These are phyloP conservation scores for Pilobolus umbonatus DNA, from an alignment of 192 early-diverging fungal genomes.

Conservation along the genomic window DNA sequence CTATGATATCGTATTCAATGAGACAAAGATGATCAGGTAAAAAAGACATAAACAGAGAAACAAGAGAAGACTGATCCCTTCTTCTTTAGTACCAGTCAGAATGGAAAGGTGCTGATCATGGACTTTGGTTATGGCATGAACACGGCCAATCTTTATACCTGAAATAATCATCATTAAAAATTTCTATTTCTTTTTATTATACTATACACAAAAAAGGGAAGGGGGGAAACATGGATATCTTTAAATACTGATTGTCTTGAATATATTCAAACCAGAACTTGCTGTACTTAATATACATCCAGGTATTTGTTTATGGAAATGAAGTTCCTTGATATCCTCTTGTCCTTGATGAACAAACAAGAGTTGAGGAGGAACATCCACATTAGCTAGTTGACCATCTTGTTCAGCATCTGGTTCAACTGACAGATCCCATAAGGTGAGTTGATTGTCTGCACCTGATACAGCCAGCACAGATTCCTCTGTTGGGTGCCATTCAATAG, in stretches of 20 bases:
- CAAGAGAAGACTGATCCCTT: not conserved
- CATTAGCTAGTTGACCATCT: slow-evolving; percentile 45
- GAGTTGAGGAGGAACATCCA: slow-evolving; percentile 90
- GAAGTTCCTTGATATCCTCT: slow-evolving; percentile 89
- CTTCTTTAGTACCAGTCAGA: slow-evolving; percentile 36
- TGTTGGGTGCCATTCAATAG: slow-evolving; percentile 94
- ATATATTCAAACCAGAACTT: slow-evolving; percentile 88
- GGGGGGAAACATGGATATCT: not conserved
- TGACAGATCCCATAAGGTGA: slow-evolving; percentile 97
- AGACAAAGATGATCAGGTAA: slow-evolving; percentile 74
- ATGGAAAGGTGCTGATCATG: slow-evolving; percentile 41
- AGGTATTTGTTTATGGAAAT: slow-evolving; percentile 95
- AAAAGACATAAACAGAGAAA: slow-evolving; percentile 3
- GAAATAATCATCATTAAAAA: too few relatives aligned
- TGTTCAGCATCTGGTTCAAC: slow-evolving; percentile 95
- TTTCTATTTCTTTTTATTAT: too few relatives aligned
- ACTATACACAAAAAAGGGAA: slow-evolving; percentile 12
- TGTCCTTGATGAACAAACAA: slow-evolving; percentile 96
- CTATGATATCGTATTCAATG: slow-evolving; percentile 90
- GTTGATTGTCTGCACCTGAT: slow-evolving; percentile 90
- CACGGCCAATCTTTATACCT: not conserved
- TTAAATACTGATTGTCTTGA: slow-evolving; percentile 92
- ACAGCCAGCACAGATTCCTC: slow-evolving; percentile 91
- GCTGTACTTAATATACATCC: slow-evolving; percentile 87
- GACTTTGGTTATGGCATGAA: slow-evolving; percentile 38